Percentiles rank a stretch among this genome's conserved stretches.
Conservation (phyloP, 1,139 yeast genomes). For the Zhuliangozyma blackwelliae region DNA sequence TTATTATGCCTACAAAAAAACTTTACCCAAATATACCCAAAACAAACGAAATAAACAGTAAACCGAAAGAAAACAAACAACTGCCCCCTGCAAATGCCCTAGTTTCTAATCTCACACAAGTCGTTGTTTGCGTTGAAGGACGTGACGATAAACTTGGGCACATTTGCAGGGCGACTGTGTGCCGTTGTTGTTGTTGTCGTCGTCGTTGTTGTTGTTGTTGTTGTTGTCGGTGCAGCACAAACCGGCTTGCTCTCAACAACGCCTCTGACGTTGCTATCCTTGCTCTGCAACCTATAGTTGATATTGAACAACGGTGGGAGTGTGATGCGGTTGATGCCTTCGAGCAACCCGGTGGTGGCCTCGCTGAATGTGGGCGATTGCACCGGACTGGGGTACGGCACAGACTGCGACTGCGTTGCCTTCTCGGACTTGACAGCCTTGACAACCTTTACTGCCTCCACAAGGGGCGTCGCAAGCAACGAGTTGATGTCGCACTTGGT, state of each 20-base stretch:
- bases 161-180: background rate
- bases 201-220: constrained; percentile 1
- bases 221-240: background rate
- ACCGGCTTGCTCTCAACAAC: constrained; percentile 1
- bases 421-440: background rate
- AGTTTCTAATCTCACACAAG: constrained; percentile 20
- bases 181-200: background rate
- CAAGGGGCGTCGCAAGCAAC: constrained; percentile 8
- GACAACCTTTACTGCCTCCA: constrained; percentile 1
- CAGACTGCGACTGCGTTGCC: too few relatives aligned
- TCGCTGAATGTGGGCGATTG: constrained; percentile 17
- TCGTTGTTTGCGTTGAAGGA: constrained; percentile 23
- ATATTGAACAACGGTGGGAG: constrained; percentile 14
- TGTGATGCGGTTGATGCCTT: constrained; percentile 13
- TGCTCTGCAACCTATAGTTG: constrained; percentile 11
- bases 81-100: background rate
- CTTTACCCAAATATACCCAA: background rate
- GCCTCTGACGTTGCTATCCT: constrained; percentile 13
- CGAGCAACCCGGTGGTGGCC: constrained; percentile 7
- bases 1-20: background rate
- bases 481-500: constrained; percentile 13
- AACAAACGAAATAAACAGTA: background rate
- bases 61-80: background rate
- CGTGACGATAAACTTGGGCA: constrained; percentile 22
- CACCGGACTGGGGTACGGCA: constrained; percentile 19